Conservation (phyloP, 441 rosid species). For the Brassica hybrid region DNA sequence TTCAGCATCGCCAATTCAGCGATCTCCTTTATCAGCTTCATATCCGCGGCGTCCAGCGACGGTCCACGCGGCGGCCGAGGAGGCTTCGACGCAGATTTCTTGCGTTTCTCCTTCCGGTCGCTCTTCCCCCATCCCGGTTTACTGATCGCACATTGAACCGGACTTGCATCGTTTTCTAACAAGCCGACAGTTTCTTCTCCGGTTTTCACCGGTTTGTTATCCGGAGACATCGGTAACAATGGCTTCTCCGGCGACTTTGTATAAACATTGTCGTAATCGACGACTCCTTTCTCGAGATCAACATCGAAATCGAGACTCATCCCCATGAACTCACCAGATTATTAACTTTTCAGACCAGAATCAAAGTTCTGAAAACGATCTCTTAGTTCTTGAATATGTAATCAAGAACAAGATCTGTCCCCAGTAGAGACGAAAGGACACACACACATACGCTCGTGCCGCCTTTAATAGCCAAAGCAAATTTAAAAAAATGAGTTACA, state of each 20-base stretch:
- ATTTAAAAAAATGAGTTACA: slow-evolving; percentile 32
- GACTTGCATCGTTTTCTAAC: slow-evolving; percentile 32
- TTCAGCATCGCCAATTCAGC: slow-evolving; percentile 69
- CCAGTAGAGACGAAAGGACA: slow-evolving; percentile 24
- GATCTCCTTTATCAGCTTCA: slow-evolving; percentile 79
- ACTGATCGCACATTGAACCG: slow-evolving; percentile 36
- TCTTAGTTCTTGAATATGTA: slow-evolving; percentile 3
- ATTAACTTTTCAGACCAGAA: not conserved
- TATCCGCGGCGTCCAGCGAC: slow-evolving; percentile 81
- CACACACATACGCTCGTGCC: slow-evolving; percentile 20
- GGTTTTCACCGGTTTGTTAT: slow-evolving; percentile 41
- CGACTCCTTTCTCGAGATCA: slow-evolving; percentile 73
- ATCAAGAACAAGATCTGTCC: slow-evolving; percentile 31
- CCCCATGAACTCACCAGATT: slow-evolving; percentile 26
- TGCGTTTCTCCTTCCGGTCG: slow-evolving; percentile 62
- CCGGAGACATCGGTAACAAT: slow-evolving; percentile 42
- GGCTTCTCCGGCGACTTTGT: slow-evolving; percentile 45
- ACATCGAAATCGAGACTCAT: slow-evolving; percentile 51
- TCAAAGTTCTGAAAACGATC: not conserved
- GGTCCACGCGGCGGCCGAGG: slow-evolving; percentile 96
- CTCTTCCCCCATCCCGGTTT: slow-evolving; percentile 47
- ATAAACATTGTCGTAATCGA: slow-evolving; percentile 43
- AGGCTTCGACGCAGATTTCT: slow-evolving; percentile 69
- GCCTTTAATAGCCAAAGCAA: slow-evolving; percentile 36
- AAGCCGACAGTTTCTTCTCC: slow-evolving; percentile 41